Conservation (phyloP, 1,284 basidiomycete species). For the Apiotrichum sp. region DNA sequence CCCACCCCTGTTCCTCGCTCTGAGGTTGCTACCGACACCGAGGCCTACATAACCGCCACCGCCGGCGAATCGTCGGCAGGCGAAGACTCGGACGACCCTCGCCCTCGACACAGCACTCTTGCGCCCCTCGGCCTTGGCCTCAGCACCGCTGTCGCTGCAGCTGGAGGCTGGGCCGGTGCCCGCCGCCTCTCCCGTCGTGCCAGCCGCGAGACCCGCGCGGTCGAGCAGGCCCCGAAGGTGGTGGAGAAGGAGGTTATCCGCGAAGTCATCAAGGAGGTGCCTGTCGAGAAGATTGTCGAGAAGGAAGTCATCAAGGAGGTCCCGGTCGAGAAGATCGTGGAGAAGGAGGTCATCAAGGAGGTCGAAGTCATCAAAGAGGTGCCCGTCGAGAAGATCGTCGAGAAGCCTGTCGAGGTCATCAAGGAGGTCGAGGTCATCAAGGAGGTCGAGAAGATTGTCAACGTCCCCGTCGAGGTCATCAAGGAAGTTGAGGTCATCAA, state of each 20-base stretch:
- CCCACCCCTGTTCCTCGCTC: conserved; percentile 59
- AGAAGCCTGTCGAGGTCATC: conserved; percentile 30
- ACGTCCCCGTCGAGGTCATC: conserved; percentile 32
- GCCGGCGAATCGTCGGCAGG: conserved; percentile 49
- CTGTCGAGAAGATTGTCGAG: conserved; percentile 26
- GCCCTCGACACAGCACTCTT: conserved; percentile 35
- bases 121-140: conserved; percentile 16
- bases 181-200: conserved; percentile 15
- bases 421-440: conserved; percentile 38
- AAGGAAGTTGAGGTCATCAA: conserved; percentile 26
- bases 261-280: conserved; percentile 24
- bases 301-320: conserved; percentile 36
- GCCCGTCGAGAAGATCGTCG: conserved; percentile 42
- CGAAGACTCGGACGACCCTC: conserved; percentile 49
- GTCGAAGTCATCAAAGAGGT: conserved; percentile 33
- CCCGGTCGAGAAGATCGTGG: conserved; percentile 22
- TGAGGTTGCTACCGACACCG: conserved; percentile 53
- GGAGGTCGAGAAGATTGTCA: conserved; percentile 43
- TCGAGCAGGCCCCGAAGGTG: conserved; percentile 42
- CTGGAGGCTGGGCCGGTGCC: conserved; percentile 28
- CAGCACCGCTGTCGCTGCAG: conserved; percentile 18
- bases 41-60: conserved; percentile 39
- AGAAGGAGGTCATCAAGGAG: conserved; percentile 32
- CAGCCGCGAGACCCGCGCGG: conserved; percentile 11
- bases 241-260: conserved; percentile 20